Percentiles rank a stretch among this genome's conserved stretches.
phyloP scores from a whole-genome alignment of 331 rosid species.

The Rhamnella rubrinervis region DNA sequence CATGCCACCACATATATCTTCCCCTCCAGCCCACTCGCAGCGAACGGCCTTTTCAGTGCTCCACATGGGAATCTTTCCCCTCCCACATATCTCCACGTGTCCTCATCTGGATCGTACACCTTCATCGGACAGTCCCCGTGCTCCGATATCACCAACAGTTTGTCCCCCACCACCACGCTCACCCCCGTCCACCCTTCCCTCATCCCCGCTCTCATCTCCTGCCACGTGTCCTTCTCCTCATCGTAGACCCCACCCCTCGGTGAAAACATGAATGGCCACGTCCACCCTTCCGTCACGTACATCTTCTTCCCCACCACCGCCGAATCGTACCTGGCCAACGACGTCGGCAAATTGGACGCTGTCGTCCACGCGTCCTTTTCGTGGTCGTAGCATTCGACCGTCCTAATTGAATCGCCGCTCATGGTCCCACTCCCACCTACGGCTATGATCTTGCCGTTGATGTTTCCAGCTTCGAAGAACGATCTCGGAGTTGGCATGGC shows the following conservation, averaged over 20 bases:
- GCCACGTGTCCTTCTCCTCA: constrained; percentile 39
- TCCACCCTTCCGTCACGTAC: constrained; percentile 74
- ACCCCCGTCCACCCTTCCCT: constrained; percentile 69
- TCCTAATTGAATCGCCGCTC: not conserved
- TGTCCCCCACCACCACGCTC: constrained; percentile 39
- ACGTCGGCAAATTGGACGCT: not conserved
- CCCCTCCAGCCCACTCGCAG: constrained; percentile 42
- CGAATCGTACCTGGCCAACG: constrained; percentile 29
- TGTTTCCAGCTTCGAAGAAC: constrained; percentile 26
- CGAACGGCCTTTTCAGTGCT: constrained; percentile 47
- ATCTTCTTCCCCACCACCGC: constrained; percentile 37
- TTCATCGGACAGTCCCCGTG: constrained; percentile 57
- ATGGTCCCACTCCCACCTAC: constrained; percentile 20
- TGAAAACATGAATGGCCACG: constrained; percentile 56
- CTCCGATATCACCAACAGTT: constrained; percentile 49
- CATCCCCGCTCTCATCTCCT: constrained; percentile 45
- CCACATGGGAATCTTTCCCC: constrained; percentile 61
- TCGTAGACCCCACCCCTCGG: constrained; percentile 52
- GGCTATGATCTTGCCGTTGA: constrained; percentile 39
- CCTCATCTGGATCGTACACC: constrained; percentile 38
- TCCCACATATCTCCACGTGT: constrained; percentile 53
- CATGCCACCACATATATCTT: constrained; percentile 45
- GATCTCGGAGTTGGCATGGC: constrained; percentile 19
- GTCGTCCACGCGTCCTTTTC: constrained; percentile 44
- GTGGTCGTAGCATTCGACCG: constrained; percentile 36